Evolutionary conservation across 176 grass and related monocot genomes (phyloP).

Genomic region (Cenchrus fungigraminus): DNA sequence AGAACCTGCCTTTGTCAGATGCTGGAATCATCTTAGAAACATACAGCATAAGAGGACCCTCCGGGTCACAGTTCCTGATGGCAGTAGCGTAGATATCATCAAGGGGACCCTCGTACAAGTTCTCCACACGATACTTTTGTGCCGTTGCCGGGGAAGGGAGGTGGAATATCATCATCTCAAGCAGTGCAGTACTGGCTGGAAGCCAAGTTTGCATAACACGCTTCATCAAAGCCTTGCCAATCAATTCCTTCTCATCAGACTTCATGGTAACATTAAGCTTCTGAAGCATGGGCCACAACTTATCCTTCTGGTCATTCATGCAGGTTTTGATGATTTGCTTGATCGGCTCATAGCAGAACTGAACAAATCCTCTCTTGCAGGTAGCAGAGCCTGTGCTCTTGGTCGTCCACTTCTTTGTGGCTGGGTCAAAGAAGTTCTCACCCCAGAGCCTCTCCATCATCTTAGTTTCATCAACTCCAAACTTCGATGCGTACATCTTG

Average conservation of each 20-base stretch:
- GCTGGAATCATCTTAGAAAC: constrained; percentile 45
- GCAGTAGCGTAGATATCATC: constrained; percentile 75
- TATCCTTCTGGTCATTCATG: constrained; percentile 77
- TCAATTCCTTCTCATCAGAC: constrained; percentile 66
- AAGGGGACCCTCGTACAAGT: constrained; percentile 71
- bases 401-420: constrained; percentile 69
- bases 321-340: constrained; percentile 71
- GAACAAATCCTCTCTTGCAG: constrained; percentile 77
- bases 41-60: constrained; percentile 80
- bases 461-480: constrained; percentile 70
- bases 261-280: constrained; percentile 75
- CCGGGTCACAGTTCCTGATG: constrained; percentile 76
- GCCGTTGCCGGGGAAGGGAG: constrained; percentile 63
- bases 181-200: constrained; percentile 65
- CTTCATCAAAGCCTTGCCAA: constrained; percentile 78
- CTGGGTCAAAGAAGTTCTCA: constrained; percentile 81
- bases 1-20: constrained; percentile 77
- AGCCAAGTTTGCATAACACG: constrained; percentile 82
- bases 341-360: constrained; percentile 82
- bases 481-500: constrained; percentile 76
- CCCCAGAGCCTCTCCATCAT: constrained; percentile 89
- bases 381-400: constrained; percentile 60
- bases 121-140: constrained; percentile 75
- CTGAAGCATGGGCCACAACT: constrained; percentile 71
- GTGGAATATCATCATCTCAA: constrained; percentile 87